Evolutionary conservation across 1,284 basidiomycete genomes (phyloP), one percentile per base, ranked within the genome.

Genomic region (Anthracocystis walkeri): DNA sequence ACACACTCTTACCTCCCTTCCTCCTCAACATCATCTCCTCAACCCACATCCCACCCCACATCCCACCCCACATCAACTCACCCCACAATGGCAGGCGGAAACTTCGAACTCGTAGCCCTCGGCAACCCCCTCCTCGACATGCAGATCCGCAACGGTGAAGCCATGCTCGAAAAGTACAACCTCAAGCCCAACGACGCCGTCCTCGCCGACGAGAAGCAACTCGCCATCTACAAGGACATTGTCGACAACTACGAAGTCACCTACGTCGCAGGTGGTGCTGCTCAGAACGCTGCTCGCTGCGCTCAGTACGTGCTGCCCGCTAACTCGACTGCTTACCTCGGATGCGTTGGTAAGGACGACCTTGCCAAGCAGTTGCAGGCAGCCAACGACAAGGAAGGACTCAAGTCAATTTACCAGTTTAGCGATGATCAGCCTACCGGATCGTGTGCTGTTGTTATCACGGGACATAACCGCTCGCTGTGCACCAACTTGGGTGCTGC

Each of bases 121-220:
- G 84, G 84, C 72, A 85, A 85, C 70, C 84, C 84, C 7, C 80
- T 86, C 55, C 81, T 86, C 41, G 86, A 86, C 80, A 87, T 87
- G 85, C 85, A 86, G 76, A 80, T 87, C 75, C 83, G 82, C 74
- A 79, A 94, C 76, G 94, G 93, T 60, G 92, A 95, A 85, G 88
- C 88, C 50, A 89, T 98, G 67, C 89, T 99, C 63, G 88, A 92
- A 81, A 98, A 97, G 87, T 99, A 99, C 86, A 89, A 87, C 72
- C 90, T 99, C 85, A 94, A 95, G 86, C 88, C 95, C 58, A 97
- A 99, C 89, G 94, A 99, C 86, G 96, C 97, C 60, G 95, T 98
- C 86, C 90, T 98, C 65, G 97, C 95, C 25, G 92, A 92, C 80
- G 91, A 92, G 65, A 92, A 95, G 87, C 96, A 98, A 82, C 87